A percentile compares a stretch with the other conserved stretches of the same genome.
phyloP scores from a whole-genome alignment of 2,329 filamentous ascomycete genomes.

The Penicillium sp. region DNA sequence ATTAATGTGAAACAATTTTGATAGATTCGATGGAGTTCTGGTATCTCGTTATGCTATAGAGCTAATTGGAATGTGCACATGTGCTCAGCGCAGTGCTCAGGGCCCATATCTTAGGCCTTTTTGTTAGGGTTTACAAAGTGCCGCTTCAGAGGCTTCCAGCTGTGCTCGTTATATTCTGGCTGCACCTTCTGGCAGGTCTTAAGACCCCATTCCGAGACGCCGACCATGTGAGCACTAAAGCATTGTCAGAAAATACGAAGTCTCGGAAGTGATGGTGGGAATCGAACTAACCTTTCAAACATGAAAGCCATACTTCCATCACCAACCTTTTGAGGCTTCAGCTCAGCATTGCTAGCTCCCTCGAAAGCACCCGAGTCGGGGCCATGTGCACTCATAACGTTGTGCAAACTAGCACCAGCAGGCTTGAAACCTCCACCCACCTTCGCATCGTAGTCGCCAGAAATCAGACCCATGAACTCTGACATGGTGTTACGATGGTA shows the following conservation, averaged over 20 bases:
- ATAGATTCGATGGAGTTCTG: neutral
- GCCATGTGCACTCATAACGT: constrained; percentile 69
- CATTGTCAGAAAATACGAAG: constrained; percentile 27
- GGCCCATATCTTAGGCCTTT: neutral
- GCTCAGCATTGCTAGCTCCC: constrained; percentile 51
- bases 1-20: neutral
- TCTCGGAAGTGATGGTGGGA: neutral
- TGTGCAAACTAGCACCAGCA: constrained; percentile 63
- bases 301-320: constrained; percentile 62
- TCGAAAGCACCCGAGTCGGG: constrained; percentile 57
- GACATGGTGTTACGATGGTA: constrained; percentile 65
- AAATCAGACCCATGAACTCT: constrained; percentile 64
- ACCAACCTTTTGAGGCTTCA: constrained; percentile 57
- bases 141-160: constrained; percentile 68
- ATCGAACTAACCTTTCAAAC: constrained; percentile 53
- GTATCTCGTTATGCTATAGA: neutral
- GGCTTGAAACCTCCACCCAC: constrained; percentile 57
- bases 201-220: constrained; percentile 69
- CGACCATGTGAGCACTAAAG: constrained; percentile 61
- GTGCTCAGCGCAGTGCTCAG: neutral
- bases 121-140: constrained; percentile 58
- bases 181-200: constrained; percentile 69
- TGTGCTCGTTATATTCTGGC: constrained; percentile 73
- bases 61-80: neutral
- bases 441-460: constrained; percentile 61